Base-by-base conservation (phyloP, 148 eudicot species). In the Camellia japonica region DNA sequence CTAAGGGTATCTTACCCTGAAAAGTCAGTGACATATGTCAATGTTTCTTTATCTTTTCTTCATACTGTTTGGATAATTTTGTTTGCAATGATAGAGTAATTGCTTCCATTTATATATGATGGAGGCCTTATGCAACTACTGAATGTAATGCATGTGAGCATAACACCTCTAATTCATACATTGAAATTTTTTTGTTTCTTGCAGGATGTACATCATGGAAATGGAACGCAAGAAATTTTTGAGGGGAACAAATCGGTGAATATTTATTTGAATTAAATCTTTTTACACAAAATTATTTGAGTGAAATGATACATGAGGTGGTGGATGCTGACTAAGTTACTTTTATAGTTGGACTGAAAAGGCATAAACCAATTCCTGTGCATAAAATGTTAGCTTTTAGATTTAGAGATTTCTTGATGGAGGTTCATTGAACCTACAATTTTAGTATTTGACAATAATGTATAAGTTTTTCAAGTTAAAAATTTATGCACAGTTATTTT, bases 131-230 rank as follows among this genome's bases (percentile, higher is more conserved):
- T 19, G 55, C 15, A 13, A 51, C 46, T n/a, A 52, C 46, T 76
- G 59, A 23, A 44, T 77, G 72, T 18, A 54, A 11, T 52, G 7
- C 10, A 54, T 67, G 49, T 52, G 19, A n/a, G 7, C 5, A 42
- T 13, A 46, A n/a, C 49, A 75, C 75, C 77, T 82, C 19, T 38
- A 55, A 30, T n/a, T 61, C 14, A 44, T 41, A 38, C 7, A 42
- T 3, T 71, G 6, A n/a, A 44, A 55, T 30, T 71, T 44, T n/a
- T 75, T 60, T 47, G 49, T 68, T 51, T 76, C 67, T 85, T 70
- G 79, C 88, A 96, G 99, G 99, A 96, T 86, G 99, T 96, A 68
- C 99, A 96, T 85, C 99, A 96, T 82, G 99, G 99, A 79, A 96
- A 96, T 84, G 99, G 99, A 67, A 94, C 99, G 7, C 99, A 96